Evolutionary conservation across 306 rosid species (phyloP).

Genomic region (Rubus parviflorus): DNA sequence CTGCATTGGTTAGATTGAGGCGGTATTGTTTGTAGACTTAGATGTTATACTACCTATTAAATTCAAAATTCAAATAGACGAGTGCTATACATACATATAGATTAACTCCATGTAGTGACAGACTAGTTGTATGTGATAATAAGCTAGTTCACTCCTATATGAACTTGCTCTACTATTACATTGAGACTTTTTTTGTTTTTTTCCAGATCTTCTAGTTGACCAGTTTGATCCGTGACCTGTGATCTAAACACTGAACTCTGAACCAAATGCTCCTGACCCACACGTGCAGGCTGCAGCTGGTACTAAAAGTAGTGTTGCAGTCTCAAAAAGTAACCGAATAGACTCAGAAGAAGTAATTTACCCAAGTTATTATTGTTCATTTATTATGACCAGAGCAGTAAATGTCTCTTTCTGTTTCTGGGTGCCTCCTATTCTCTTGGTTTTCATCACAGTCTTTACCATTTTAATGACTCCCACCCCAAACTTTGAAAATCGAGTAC

Average conservation of each 20-base stretch:
- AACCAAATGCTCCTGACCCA: background rate
- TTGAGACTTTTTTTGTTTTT: no score
- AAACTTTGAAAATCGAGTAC: background rate
- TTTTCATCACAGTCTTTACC: background rate
- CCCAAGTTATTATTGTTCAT: background rate
- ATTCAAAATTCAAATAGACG: no score
- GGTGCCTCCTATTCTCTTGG: background rate
- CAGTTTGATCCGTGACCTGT: background rate
- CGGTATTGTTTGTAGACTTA: background rate
- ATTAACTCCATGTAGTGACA: no score
- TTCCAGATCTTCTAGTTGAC: background rate
- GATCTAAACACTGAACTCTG: background rate
- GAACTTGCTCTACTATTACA: no score
- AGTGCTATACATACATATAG: background rate
- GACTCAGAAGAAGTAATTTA: background rate
- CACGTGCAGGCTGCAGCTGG: background rate
- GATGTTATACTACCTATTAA: background rate
- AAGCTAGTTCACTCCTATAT: no score
- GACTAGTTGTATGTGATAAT: no score
- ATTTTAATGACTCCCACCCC: background rate
- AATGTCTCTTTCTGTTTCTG: slow-evolving; percentile 5
- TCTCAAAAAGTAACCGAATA: background rate
- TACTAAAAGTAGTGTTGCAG: background rate
- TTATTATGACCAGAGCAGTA: background rate
- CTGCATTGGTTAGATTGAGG: background rate